Evolutionary conservation across 768 basidiomycete species (phyloP).

Genomic region (Mycena chlorophos): DNA sequence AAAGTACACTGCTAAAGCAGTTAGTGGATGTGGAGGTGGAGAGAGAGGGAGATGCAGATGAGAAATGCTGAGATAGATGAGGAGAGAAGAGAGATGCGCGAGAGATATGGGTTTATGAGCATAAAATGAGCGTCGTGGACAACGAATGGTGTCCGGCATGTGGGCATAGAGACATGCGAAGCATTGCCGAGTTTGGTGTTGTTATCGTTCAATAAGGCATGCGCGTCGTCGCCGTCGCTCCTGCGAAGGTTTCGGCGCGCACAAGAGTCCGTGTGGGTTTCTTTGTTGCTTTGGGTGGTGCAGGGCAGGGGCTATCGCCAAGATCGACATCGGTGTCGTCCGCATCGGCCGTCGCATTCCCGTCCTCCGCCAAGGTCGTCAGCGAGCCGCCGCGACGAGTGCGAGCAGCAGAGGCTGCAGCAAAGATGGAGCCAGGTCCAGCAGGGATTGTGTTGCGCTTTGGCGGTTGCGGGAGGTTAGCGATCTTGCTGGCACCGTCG

Average conservation of each 20-base stretch:
- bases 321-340: conserved; percentile 79
- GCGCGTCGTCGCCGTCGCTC: too few relatives aligned
- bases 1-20: conserved; percentile 17
- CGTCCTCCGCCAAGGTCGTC: conserved; percentile 67
- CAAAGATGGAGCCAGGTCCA: conserved; percentile 57
- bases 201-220: conserved; percentile 35
- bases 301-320: conserved; percentile 87
- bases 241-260: conserved; percentile 71
- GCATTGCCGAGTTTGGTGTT: conserved; percentile 16
- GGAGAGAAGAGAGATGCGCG: conserved; percentile 18
- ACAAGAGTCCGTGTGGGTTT: conserved; percentile 51
- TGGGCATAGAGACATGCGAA: conserved; percentile 15
- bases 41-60: not conserved
- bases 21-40: conserved; percentile 16
- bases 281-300: conserved; percentile 65
- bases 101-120: conserved; percentile 7
- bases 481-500: conserved; percentile 54
- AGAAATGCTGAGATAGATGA: conserved; percentile 19
- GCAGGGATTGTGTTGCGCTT: conserved; percentile 71
- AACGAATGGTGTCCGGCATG: conserved; percentile 21
- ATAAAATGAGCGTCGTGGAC: conserved; percentile 18
- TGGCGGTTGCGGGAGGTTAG: conserved; percentile 38
- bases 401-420: conserved; percentile 68
- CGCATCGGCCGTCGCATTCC: conserved; percentile 56
- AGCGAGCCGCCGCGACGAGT: conserved; percentile 57